Evolutionary conservation across 495 filamentous ascomycete genomes (phyloP), one percentile per base, ranked within the genome.

Genomic region (Penicillium coffeae): DNA sequence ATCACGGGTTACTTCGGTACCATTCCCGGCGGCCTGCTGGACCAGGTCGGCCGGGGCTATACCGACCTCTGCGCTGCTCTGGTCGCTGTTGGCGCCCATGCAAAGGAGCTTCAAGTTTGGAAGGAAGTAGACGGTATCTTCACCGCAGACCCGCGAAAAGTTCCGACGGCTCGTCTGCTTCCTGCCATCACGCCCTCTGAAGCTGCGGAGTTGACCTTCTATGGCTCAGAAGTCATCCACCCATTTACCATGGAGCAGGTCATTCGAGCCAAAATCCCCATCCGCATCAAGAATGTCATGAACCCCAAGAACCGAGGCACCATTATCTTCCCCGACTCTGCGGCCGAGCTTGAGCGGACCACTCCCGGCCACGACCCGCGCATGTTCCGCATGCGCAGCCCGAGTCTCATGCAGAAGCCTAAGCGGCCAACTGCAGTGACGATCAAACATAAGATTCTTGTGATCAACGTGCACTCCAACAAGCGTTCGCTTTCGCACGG

Each of bases 181-280:
- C 64, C 80, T 1, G 79, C 81, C 14, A 91, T 96, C 61, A 90
- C 89, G 1, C 90, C 90, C 0, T 81, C 88, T 27, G 90, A 96
- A 59, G 90, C 90, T 6, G 88, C 90, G 6, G 90, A 95, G 63
- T 75, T 95, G 54, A 95, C 90, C 8, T 95, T 93, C 60, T 95
- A 94, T 63, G 90, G 90, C 52, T 90, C 88, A 14, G 89, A 95
- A 65, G 93, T 98, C 55, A 96, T 98, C 54, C 93, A 98, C 59
- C 93, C 93, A 41, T 86, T 96, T 60, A 98, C 93, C 45, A 97
- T 98, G 89, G 90, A 98, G 69, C 93, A 96, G 64, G 93, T 93
- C 42, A 95, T 97, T 65, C 87, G 84, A 42, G 90, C 92, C 2
- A 79, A 79, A 44, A 97, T 97, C 64, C 89, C 86, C 8, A 94